phyloP scores from a whole-genome alignment of 108 stramenopile species.

The Stephanodiscus minutulus region DNA sequence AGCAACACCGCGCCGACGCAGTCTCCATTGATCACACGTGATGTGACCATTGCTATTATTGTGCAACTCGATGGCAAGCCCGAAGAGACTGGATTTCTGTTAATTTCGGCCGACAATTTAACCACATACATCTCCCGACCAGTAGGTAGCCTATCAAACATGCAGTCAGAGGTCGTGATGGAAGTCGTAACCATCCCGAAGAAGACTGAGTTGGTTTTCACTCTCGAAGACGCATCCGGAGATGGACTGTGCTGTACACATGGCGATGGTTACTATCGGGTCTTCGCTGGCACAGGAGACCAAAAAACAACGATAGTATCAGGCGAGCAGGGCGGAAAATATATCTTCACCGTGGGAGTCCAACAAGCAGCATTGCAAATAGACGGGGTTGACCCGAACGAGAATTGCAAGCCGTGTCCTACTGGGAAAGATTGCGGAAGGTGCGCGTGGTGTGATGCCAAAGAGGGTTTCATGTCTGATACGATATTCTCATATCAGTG shows the following conservation, averaged over 20 bases:
- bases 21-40: background rate
- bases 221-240: constrained; percentile 6
- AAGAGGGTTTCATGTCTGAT: constrained; percentile 25
- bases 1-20: constrained; percentile 1
- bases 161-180: constrained; percentile 13
- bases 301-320: constrained; percentile 27
- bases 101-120: constrained; percentile 14
- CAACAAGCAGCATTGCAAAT: constrained; percentile 4
- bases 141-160: constrained; percentile 23
- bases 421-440: constrained; percentile 26
- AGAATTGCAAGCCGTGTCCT: constrained; percentile 31
- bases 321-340: constrained; percentile 8
- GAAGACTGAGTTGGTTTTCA: constrained; percentile 10
- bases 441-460: constrained; percentile 34
- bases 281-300: constrained; percentile 20
- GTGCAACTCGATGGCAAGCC: constrained; percentile 28
- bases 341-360: constrained; percentile 10
- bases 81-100: constrained; percentile 27
- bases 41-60: constrained; percentile 21
- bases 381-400: constrained; percentile 25
- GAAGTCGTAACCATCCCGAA: constrained; percentile 19
- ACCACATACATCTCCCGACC: constrained; percentile 21
- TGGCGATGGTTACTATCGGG: constrained; percentile 30
- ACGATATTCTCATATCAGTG: constrained; percentile 28
- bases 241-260: constrained; percentile 13